Percentiles rank a stretch among this genome's conserved stretches.
These are phyloP conservation scores for Calonectria fujianensis DNA, from an alignment of 2,329 filamentous ascomycete species.

Conservation along the genomic window DNA sequence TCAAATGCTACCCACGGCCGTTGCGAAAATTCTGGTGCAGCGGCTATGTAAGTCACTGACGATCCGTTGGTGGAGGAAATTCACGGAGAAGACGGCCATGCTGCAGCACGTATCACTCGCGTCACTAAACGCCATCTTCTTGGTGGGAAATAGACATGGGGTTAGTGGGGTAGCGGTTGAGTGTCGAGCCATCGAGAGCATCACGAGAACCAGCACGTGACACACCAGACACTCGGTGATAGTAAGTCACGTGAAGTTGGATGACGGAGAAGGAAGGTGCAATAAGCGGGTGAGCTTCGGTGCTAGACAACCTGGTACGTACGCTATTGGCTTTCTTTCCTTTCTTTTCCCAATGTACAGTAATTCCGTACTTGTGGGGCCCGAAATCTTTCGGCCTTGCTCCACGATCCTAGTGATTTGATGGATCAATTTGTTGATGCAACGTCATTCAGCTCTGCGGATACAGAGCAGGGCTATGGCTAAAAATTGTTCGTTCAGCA, in stretches of 20 bases:
- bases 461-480: slow-evolving; percentile 42
- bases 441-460: slow-evolving; percentile 54
- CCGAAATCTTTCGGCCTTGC: slow-evolving; percentile 51
- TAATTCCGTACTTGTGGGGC: slow-evolving; percentile 40
- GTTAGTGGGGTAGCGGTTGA: neutral
- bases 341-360: slow-evolving; percentile 5
- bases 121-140: slow-evolving; percentile 14
- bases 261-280: slow-evolving; percentile 26
- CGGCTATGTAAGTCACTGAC: slow-evolving; percentile 46
- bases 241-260: neutral
- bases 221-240: no score
- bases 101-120: slow-evolving; percentile 30
- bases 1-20: slow-evolving; percentile 43
- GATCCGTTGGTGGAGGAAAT: slow-evolving; percentile 37
- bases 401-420: slow-evolving; percentile 43
- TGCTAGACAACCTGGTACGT: slow-evolving; percentile 17
- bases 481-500: slow-evolving; percentile 41
- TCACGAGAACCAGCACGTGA: slow-evolving; percentile 1
- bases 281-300: neutral
- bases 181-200: neutral
- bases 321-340: slow-evolving; percentile 11
- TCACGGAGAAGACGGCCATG: slow-evolving; percentile 3
- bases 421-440: slow-evolving; percentile 48
- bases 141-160: neutral
- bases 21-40: slow-evolving; percentile 43